Evolutionary conservation across 495 filamentous ascomycete genomes (phyloP), one percentile per base, ranked within the genome.

Genomic region (Xylaria flabelliformis): DNA sequence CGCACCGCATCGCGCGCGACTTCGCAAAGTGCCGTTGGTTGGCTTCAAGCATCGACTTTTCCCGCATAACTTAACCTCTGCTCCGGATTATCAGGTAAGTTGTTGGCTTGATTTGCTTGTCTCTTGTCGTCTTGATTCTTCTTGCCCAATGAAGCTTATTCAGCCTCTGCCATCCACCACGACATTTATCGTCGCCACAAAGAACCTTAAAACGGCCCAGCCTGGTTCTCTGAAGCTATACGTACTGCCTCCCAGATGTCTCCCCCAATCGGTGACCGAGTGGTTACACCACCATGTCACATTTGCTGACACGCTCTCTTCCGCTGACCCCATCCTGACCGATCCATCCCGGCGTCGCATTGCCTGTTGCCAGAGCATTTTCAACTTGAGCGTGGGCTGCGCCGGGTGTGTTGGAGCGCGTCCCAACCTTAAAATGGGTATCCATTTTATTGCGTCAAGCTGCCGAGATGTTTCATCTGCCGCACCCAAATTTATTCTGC

Each of bases 221-320:
- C n/a, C 32, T 41, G 48, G n/a, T 42, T 56, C 29, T 5, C 21
- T n/a, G 39, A 44, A 29, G 21, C 61, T 13, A 44, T 42, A 13
- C 10, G 39, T 42, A 42, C 61, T 26, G 61, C 39, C 48, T 48
- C 46, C 34, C 29, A 65, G 9, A 39, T 24, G n/a, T 39, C 21
- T 32, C 26, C 70, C 70, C 62, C 41, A 72, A 65, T 67, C 70
- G 70, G 70, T 72, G 62, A 61, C 70, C 70, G 70, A 72, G 70
- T 72, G 70, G 70, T 67, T 67, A 48, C 51, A 56, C 70, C 21
- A 55, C 62, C 55, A 65, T 65, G 46, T 67, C 63, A 32, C 63
- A 66, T 66, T 48, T 42, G 62, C 63, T 67, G 61, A 67, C 62
- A 41, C 50, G 63, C 63, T 59, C 39, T 12, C 50, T 61, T 24